Conservation (phyloP, 805 yeast species). For the Schwanniomyces yamadae region DNA sequence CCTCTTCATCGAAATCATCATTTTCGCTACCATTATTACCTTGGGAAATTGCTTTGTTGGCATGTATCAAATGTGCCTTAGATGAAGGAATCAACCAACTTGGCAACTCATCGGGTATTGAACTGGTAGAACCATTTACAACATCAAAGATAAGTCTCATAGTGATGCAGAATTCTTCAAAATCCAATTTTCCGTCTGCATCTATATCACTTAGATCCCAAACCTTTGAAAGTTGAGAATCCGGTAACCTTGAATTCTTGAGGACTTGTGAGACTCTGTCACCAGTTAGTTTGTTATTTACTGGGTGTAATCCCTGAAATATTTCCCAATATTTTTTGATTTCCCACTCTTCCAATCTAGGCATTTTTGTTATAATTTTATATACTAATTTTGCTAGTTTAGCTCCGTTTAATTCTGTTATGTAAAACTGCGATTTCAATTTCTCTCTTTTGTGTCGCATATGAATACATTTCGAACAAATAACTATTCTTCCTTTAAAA, state of each 20-base stretch:
- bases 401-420: too few species aligned
- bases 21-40: conserved; percentile 10
- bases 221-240: conserved; percentile 72
- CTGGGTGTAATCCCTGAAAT: conserved; percentile 85
- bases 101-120: conserved; percentile 74
- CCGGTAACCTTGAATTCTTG: conserved; percentile 82
- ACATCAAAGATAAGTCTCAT: conserved; percentile 93
- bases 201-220: conserved; percentile 96
- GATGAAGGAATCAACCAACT: conserved; percentile 91
- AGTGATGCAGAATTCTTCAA: conserved; percentile 96
- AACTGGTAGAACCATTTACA: conserved; percentile 63
- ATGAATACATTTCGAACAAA: too few species aligned
- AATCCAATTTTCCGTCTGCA: conserved; percentile 86
- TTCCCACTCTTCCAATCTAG: conserved; percentile 90
- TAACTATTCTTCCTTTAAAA: too few species aligned
- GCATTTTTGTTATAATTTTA: too few species aligned
- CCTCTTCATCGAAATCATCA: conserved; percentile 64
- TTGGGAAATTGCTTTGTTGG: conserved; percentile 64
- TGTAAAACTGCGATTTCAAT: too few species aligned
- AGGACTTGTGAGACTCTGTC: conserved; percentile 83
- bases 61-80: conserved; percentile 81
- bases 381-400: too few species aligned
- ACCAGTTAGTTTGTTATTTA: conserved; percentile 74
- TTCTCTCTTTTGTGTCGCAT: too few species aligned
- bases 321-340: conserved; percentile 98